Evolutionary conservation across 2,329 filamentous ascomycete species (phyloP), one percentile per base, ranked within the genome.

Genomic region (Colletotrichum scovillei): DNA sequence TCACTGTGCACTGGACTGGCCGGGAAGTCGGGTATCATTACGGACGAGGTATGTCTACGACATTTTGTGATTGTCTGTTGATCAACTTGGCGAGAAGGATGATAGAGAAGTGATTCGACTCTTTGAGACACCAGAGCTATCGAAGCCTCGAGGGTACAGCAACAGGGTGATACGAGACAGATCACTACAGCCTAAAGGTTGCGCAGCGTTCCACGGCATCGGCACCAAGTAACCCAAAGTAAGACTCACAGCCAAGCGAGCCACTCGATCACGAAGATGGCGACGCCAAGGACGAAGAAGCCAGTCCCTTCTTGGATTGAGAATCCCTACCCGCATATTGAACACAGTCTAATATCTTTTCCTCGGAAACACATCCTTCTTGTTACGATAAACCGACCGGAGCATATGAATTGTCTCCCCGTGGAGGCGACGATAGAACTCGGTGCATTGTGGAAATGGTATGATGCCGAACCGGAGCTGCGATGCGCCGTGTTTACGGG

Each of bases 401-500:
- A 80, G 26, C 77, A 79, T 19, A 82, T 84, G 58, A 88, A 87
- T 75, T 84, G 83, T 66, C 81, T 87, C 38, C 79, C 80, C 3
- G 79, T 80, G 63, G 77, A 79, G 32, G 77, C 78, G 0, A 82
- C 82, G 26, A 80, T 82, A 52, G 80, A 81, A 63, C 83, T 88
- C 4, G 81, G 85, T 63, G 76, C 78, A 3, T 78, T 90, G 5
- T 90, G 84, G 84, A 80, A 82, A 64, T 88, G 85, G 82, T 88
- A 88, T 73, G 88, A 90, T 70, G 73, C 78, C 3, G 85, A 89
- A 72, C 85, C 87, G 3, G 73, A 81, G 35, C 81, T 90, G 60
- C 83, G 84, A 73, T 86, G 85, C 72, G 87, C 85, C 9, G 85
- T 90, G 12, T 83, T 90, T 58, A 90, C 88, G 0, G 88, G 88